phyloP scores from a whole-genome alignment of 495 filamentous ascomycete genomes.

The Lasiosphaeria miniovina region DNA sequence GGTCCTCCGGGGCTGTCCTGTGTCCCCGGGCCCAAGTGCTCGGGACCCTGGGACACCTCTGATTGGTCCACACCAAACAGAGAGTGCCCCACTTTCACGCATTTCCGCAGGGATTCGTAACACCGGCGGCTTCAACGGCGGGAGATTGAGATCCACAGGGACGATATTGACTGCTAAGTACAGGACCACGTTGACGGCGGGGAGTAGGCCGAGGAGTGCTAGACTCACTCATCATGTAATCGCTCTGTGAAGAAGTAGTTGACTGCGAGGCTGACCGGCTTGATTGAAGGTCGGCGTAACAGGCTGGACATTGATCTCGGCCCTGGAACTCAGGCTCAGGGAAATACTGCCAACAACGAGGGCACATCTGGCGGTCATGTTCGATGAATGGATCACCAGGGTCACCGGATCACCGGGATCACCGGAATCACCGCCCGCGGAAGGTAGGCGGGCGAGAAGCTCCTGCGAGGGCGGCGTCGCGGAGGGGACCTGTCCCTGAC shows the following conservation, averaged over 20 bases:
- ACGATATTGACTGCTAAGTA: too few relatives aligned
- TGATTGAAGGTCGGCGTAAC: background rate
- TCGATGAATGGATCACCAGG: background rate
- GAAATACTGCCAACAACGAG: background rate
- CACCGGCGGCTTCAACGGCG: too few relatives aligned
- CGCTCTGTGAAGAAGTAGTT: background rate
- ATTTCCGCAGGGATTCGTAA: too few relatives aligned
- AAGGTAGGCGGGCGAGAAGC: too few relatives aligned
- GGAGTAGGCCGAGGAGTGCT: too few relatives aligned
- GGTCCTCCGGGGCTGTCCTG: too few relatives aligned
- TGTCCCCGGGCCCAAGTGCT: too few relatives aligned
- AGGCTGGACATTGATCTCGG: background rate
- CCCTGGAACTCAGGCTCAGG: background rate
- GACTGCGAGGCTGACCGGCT: background rate
- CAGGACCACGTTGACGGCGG: too few relatives aligned
- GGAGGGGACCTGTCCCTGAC: background rate
- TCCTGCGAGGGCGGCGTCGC: background rate
- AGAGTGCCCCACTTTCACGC: too few relatives aligned
- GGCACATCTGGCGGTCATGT: background rate
- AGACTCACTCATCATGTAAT: background rate
- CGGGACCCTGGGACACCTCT: too few relatives aligned
- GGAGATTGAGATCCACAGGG: too few relatives aligned
- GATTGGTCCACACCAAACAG: too few relatives aligned
- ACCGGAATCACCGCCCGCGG: background rate
- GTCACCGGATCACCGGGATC: background rate